Evolutionary conservation across 1,284 basidiomycete genomes (phyloP).

Genomic region (Neonothopanus nambi): DNA sequence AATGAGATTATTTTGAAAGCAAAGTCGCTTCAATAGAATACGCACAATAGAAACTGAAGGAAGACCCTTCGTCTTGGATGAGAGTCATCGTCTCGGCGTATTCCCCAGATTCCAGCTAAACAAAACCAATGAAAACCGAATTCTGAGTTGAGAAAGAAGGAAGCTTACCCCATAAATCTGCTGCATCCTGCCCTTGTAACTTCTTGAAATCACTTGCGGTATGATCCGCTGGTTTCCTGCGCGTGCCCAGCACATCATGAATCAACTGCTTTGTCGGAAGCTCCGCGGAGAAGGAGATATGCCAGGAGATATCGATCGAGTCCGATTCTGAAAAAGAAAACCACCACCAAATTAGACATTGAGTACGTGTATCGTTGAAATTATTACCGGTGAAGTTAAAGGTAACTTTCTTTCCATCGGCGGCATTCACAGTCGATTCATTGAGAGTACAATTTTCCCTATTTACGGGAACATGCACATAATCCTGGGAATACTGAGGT

Average conservation of each 20-base stretch:
- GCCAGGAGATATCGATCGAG: conserved; percentile 29
- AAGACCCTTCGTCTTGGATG: not conserved
- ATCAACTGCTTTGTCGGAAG: conserved; percentile 21
- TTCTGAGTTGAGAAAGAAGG: not conserved
- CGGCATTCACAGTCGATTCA: not conserved
- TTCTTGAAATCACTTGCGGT: conserved; percentile 22
- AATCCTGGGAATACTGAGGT: conserved; percentile 24
- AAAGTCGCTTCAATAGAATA: not conserved
- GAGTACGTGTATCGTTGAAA: not conserved
- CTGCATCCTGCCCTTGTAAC: conserved; percentile 17
- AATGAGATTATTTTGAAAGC: not conserved
- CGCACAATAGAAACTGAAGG: conserved; percentile 17
- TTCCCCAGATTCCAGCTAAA: conserved; percentile 3
- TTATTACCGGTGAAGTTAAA: not conserved
- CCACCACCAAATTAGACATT: not conserved
- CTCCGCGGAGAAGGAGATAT: conserved; percentile 27
- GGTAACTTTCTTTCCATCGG: not conserved
- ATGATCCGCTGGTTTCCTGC: conserved; percentile 15
- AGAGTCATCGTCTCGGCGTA: not conserved
- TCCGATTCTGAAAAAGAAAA: conserved; percentile 18
- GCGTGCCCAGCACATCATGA: conserved; percentile 5
- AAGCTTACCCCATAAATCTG: conserved; percentile 24
- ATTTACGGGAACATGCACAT: conserved; percentile 28
- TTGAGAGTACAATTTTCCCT: conserved; percentile 23
- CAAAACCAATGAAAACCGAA: not conserved